Evolutionary conservation across 352 stramenopile species (phyloP).

Genomic region (Pythium plurisporium): DNA sequence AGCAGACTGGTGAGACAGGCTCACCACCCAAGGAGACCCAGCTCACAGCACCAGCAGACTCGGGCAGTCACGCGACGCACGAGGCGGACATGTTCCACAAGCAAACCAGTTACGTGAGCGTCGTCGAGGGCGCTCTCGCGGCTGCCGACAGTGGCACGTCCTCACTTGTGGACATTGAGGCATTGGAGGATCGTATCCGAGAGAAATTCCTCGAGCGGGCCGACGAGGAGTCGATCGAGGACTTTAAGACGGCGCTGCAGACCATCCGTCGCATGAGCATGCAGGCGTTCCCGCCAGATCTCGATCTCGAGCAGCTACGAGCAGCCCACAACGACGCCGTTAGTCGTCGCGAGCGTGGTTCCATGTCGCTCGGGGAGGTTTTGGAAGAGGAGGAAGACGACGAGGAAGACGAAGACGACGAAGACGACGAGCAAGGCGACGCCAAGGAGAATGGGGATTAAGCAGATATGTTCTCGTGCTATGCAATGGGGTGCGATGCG

Average conservation of each 20-base stretch:
- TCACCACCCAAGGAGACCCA: no score
- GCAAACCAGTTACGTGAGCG: conserved; percentile 33
- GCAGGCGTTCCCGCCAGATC: conserved; percentile 11
- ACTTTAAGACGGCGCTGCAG: conserved; percentile 64
- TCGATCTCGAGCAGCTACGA: conserved; percentile 13
- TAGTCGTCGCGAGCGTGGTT: not conserved
- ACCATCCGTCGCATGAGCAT: conserved; percentile 49
- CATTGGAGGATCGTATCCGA: conserved; percentile 59
- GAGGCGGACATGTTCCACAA: not conserved
- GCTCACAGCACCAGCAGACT: no score
- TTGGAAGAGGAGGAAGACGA: conserved; percentile 31
- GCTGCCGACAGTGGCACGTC: not conserved
- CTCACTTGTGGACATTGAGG: conserved; percentile 30
- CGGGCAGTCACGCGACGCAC: not conserved
- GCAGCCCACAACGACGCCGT: not conserved
- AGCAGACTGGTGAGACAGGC: no score
- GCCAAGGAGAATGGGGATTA: not conserved
- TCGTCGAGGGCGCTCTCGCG: conserved; percentile 33
- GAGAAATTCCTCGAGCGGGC: conserved; percentile 59
- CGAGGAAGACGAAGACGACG: conserved; percentile 23
- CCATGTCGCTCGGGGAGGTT: conserved; percentile 20
- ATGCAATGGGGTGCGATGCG: not conserved
- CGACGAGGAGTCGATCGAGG: conserved; percentile 55
- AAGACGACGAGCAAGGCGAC: conserved; percentile 20
- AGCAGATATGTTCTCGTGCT: no score